A percentile compares a stretch with the other conserved stretches of the same genome.
Conservation (phyloP, 2,329 filamentous ascomycete species). For the Byssochlamys sp. region DNA sequence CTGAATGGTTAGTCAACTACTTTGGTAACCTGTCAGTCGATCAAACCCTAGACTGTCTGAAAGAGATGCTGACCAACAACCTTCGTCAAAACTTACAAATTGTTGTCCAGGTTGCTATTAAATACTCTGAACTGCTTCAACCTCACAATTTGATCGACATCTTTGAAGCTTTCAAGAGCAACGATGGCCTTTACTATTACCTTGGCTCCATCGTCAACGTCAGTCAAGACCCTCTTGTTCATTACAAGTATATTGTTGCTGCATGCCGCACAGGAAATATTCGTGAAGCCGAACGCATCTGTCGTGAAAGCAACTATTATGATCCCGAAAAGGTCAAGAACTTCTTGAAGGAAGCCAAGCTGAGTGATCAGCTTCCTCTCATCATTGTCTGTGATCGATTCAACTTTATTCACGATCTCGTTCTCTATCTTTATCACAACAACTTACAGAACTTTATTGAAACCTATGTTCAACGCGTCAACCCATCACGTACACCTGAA, state of each 20-base stretch:
- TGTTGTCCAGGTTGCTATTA: constrained; percentile 90
- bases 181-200: constrained; percentile 96
- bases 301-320: constrained; percentile 80
- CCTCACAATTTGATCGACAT: constrained; percentile 81
- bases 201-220: constrained; percentile 95
- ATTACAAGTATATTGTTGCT: constrained; percentile 98
- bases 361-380: constrained; percentile 84
- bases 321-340: constrained; percentile 97
- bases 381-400: constrained; percentile 99
- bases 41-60: constrained; percentile 83
- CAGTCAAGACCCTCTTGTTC: constrained; percentile 86
- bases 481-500: constrained; percentile 78
- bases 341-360: constrained; percentile 90
- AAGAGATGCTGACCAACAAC: constrained; percentile 92
- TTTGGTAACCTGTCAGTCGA: constrained; percentile 92
- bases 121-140: constrained; percentile 91
- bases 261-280: constrained; percentile 88
- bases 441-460: constrained; percentile 99
- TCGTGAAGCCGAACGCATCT: constrained; percentile 93
- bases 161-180: constrained; percentile 93
- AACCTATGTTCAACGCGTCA: constrained; percentile 93
- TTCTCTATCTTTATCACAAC: constrained; percentile 95
- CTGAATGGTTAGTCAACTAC: constrained; percentile 84
- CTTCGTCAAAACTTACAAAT: constrained; percentile 94
- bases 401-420: constrained; percentile 94